Evolutionary conservation across 345 rosid genomes (phyloP).

Genomic region (Lepidium didymum): DNA sequence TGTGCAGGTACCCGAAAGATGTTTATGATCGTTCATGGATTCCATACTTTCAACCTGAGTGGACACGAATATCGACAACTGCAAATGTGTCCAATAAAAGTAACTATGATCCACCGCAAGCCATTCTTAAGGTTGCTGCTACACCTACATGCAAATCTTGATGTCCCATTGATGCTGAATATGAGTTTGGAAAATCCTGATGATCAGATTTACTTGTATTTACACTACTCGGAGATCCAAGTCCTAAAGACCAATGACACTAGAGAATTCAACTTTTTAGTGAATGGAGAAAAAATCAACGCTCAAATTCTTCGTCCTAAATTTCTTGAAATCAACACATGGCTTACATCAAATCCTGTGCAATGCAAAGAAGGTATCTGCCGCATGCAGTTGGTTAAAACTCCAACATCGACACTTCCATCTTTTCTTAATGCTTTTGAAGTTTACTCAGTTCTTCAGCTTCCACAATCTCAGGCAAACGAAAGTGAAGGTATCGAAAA

Average conservation of each 20-base stretch:
- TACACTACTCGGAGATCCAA: constrained; percentile 19
- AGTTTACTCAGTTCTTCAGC: constrained; percentile 4
- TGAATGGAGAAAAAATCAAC: constrained; percentile 14
- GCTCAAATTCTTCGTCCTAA: background rate
- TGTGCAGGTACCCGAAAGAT: constrained; percentile 28
- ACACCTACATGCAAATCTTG: constrained; percentile 19
- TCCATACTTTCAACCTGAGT: constrained; percentile 3
- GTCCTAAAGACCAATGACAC: background rate
- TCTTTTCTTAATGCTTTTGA: constrained; percentile 20
- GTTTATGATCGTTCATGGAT: constrained; percentile 28
- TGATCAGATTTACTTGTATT: constrained; percentile 8
- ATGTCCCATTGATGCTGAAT: background rate
- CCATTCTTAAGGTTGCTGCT: constrained; percentile 28
- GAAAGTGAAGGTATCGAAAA: constrained; percentile 6
- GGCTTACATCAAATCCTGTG: background rate
- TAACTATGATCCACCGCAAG: constrained; percentile 21
- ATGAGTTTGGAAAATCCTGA: constrained; percentile 12
- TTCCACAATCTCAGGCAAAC: constrained; percentile 3
- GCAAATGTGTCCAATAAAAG: constrained; percentile 3
- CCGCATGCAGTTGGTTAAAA: background rate
- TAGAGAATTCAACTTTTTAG: constrained; percentile 18
- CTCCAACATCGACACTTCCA: constrained; percentile 19
- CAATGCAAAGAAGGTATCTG: constrained; percentile 2
- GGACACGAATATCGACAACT: constrained; percentile 8
- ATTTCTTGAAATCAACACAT: background rate